Evolutionary conservation across 108 stramenopile species (phyloP).

Genomic region (Skeletonema costatum): DNA sequence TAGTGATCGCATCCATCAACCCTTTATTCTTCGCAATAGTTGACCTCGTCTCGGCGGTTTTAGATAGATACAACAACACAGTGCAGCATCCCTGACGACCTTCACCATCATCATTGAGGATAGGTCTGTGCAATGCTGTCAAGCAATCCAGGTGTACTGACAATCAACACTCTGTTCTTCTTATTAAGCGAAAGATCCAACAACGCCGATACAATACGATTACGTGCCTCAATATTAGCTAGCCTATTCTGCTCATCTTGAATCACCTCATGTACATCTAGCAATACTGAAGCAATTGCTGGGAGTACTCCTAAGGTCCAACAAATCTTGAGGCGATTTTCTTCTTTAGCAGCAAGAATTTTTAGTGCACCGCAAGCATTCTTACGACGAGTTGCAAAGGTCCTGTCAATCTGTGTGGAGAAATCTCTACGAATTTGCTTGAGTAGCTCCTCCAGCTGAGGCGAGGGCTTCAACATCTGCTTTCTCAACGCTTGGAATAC

Average conservation of each 20-base stretch:
- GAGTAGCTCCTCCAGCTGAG: slow-evolving; percentile 56
- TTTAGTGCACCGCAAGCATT: slow-evolving; percentile 89
- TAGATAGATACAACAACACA: slow-evolving; percentile 63
- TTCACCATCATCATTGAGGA: slow-evolving; percentile 56
- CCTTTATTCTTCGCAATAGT: slow-evolving; percentile 66
- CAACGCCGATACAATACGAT: slow-evolving; percentile 60
- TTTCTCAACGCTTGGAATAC: slow-evolving; percentile 9
- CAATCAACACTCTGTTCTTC: slow-evolving; percentile 63
- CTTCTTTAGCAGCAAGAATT: slow-evolving; percentile 61
- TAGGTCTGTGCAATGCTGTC: slow-evolving; percentile 26
- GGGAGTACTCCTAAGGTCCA: slow-evolving; percentile 78
- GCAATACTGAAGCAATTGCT: slow-evolving; percentile 68
- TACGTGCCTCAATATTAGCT: slow-evolving; percentile 63
- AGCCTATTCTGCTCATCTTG: slow-evolving; percentile 46
- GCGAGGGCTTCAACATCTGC: slow-evolving; percentile 65
- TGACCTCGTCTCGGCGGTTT: slow-evolving; percentile 62
- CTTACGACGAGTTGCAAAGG: slow-evolving; percentile 75
- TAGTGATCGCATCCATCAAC: slow-evolving; percentile 56
- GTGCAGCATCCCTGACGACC: slow-evolving; percentile 67
- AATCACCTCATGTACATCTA: slow-evolving; percentile 33
- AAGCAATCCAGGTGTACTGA: slow-evolving; percentile 49
- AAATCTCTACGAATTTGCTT: slow-evolving; percentile 45
- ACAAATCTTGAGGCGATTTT: slow-evolving; percentile 66
- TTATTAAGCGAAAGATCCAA: slow-evolving; percentile 62
- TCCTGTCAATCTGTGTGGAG: slow-evolving; percentile 45